Base-by-base conservation (phyloP, 2,329 filamentous ascomycete species). In the Pleurostoma richardsiae region DNA sequence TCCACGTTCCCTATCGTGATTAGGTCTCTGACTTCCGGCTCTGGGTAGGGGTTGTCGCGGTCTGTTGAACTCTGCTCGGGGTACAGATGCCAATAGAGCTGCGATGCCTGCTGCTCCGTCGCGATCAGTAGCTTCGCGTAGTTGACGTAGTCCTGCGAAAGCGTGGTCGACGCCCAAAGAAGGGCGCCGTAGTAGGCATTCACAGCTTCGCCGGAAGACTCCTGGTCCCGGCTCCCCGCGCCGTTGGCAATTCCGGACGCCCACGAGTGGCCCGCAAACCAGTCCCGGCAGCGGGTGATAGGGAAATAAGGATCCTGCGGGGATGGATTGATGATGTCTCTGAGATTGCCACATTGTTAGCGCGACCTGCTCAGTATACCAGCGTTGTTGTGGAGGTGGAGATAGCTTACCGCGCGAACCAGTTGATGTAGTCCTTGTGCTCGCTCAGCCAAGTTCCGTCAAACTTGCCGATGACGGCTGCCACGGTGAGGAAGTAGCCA, bases 201-300 rank as follows among this genome's bases (percentile, higher is more conserved):
- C 44, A 56, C 47, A 31, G 55, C 58, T 42, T 61, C 58, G 29
- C 53, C 52, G 19, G 46, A 52, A 3, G 55, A 57, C 42, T 61
- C 59, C 42, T 61, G 56, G 48, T 61, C 57, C 29, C 53, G 50
- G 48, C 59, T 54, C 19, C 55, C 58, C 11, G 50, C 56, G 33
- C 49, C 49, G 42, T 61, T 56, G 43, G 52, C 55, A 8, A 61
- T 44, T 6, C 59, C 59, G 8, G 55, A 55, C 10, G 59, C 59
- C 59, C 57, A 61, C 4, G 52, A 56, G 50, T 61, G 59, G 28
- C 59, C 59, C 10, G 52, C 48, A 42, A 54, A 60, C 56, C 56
- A 61, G 44, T 61, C 58, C 29, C 55, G 54, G 43, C 49, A 52
- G 29, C 59, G 56, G 29, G 54, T 54, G 43, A 55, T 38, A 19